Evolutionary conservation across 169 alveolate species (phyloP), one percentile per base, ranked within the genome.

Genomic region (Eimeria praecox): DNA sequence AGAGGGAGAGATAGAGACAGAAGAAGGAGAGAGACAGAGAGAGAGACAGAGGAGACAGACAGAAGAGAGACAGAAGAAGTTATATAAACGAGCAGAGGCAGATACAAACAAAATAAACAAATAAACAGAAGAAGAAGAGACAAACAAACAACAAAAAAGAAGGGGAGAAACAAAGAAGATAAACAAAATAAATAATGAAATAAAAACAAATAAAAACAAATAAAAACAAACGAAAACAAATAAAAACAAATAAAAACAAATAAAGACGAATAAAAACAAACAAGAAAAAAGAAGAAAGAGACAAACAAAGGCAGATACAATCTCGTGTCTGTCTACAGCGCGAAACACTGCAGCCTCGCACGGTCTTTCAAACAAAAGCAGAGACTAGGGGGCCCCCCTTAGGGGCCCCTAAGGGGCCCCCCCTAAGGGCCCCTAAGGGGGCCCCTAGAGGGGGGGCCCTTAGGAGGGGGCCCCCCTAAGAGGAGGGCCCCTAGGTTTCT

Each of bases 321-420:
- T 18, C 40, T 18, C n/a, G 6, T 27, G 33, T 27, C 6, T 6
- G 10, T 18, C 10, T 18, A n/a, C 10, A 5, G 33, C 75, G 33
- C 75, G 4, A 5, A 10, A 6, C 75, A 12, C 18, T 64, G 33
- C 18, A 12, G 6, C 6, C n/a, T 30, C 16, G 6, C 44, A n/a
- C 80, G 27, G 2, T 4, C 2, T 3, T 30, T 69, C 22, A 69
- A 69, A 69, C 44, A 64, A n/a, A 69, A 69, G 10, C 44, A 69
- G 44, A 9, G 44, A 14, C 80, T 35, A 6, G 80, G 18, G 80
- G 44, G 80, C 44, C 80, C 80, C 80, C 80, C 38, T 18, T 3
- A 69, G 80, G 80, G 80, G 80, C 18, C 80, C 80, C 80, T 16
- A 69, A 69, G 80, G 46, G 38, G 80, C 16, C 44, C 80, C 44